A percentile compares a stretch with the other conserved stretches of the same genome.
Conservation (phyloP, 768 basidiomycete species). For the Tricholoma terreum region DNA sequence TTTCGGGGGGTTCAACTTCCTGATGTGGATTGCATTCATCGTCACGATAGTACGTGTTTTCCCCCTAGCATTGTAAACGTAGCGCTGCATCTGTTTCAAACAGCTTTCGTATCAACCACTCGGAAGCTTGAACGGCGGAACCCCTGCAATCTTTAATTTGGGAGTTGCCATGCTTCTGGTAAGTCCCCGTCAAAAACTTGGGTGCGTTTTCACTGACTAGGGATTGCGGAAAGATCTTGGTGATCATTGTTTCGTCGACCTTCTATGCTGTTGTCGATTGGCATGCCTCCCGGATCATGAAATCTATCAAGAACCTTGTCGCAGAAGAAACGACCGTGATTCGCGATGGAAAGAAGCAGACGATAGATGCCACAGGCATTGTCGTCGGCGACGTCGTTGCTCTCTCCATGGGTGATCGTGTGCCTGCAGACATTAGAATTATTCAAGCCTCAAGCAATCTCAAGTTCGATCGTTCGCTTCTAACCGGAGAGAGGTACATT, state of each 20-base stretch:
- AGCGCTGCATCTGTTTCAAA: no score
- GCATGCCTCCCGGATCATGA: constrained; percentile 16
- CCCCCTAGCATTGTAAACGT: no score
- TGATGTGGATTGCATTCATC: no score
- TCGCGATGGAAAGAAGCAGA: constrained; percentile 12
- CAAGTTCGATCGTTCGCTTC: constrained; percentile 49
- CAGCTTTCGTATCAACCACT: no score
- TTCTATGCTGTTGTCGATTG: constrained; percentile 14
- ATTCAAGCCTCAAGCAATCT: constrained; percentile 50
- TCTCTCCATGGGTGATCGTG: constrained; percentile 14
- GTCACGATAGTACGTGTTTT: no score
- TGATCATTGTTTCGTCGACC: constrained; percentile 9
- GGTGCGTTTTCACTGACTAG: no score
- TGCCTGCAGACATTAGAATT: constrained; percentile 45
- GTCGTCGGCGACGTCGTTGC: constrained; percentile 15
- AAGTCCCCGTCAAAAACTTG: no score
- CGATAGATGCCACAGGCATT: constrained; percentile 12
- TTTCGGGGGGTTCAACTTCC: no score
- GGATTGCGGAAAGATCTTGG: not conserved
- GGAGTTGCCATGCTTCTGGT: no score
- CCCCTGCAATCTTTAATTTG: no score
- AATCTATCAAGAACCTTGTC: constrained; percentile 14
- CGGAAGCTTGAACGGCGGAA: no score
- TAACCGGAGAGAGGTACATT: constrained; percentile 40
- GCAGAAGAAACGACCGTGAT: constrained; percentile 14